phyloP scores from a whole-genome alignment of 768 basidiomycete species.

The Chiua virens region DNA sequence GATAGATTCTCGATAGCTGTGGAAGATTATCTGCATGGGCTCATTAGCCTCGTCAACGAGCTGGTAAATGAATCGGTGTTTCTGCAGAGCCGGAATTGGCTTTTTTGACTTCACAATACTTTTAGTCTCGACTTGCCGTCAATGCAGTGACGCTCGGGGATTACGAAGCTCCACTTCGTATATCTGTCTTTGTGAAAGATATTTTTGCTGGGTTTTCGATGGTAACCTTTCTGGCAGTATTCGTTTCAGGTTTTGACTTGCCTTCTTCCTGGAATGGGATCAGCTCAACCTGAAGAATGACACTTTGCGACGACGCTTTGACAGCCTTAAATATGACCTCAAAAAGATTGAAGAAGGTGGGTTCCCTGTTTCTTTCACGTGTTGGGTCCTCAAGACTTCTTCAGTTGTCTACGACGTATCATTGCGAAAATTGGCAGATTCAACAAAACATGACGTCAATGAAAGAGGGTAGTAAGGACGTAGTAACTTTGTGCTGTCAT shows the following conservation, averaged over 20 bases:
- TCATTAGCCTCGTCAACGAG: slow-evolving; percentile 79
- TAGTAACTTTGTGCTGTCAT: neutral
- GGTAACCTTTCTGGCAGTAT: slow-evolving; percentile 38
- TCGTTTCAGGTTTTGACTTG: slow-evolving; percentile 3
- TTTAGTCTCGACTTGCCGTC: slow-evolving; percentile 73
- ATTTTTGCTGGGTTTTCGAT: slow-evolving; percentile 83
- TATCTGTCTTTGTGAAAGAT: slow-evolving; percentile 79
- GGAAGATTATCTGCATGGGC: slow-evolving; percentile 81
- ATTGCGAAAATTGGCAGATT: slow-evolving; percentile 58
- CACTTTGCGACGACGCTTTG: slow-evolving; percentile 68
- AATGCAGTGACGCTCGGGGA: slow-evolving; percentile 83
- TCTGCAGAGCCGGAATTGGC: neutral
- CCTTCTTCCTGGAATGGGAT: slow-evolving; percentile 1
- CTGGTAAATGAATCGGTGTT: slow-evolving; percentile 47
- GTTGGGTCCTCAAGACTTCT: neutral
- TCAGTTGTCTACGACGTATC: slow-evolving; percentile 86
- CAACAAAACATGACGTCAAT: slow-evolving; percentile 6
- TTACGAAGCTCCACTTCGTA: slow-evolving; percentile 75
- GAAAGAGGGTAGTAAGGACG: neutral
- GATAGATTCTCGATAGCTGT: slow-evolving; percentile 61
- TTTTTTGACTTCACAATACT: slow-evolving; percentile 4
- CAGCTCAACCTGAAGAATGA: slow-evolving; percentile 86
- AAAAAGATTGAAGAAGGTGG: slow-evolving; percentile 87
- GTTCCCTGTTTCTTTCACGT: slow-evolving; percentile 16
- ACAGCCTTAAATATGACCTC: slow-evolving; percentile 82